phyloP scores from a whole-genome alignment of 2,329 filamentous ascomycete species.

The Sarocladiaceae sp. region DNA sequence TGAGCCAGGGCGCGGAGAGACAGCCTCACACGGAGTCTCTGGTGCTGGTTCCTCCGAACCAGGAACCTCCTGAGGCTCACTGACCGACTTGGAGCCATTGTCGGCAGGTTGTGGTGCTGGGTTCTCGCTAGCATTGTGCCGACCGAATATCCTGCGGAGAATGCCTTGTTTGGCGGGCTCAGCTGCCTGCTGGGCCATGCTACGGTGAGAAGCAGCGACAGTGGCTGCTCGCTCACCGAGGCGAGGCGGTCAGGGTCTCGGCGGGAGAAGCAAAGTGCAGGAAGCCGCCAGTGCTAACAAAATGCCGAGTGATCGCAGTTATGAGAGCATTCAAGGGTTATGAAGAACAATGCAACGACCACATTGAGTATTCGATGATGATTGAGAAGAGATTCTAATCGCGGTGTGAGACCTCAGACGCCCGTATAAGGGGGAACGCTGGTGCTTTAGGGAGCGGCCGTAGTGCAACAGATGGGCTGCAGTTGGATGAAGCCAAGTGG shows the following conservation, averaged over 20 bases:
- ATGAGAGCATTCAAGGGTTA: not conserved
- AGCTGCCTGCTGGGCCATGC: conserved; percentile 25
- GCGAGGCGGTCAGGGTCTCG: conserved; percentile 6
- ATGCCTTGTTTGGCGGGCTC: conserved; percentile 19
- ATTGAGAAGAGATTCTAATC: not conserved
- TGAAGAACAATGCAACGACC: not conserved
- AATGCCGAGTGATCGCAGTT: not conserved
- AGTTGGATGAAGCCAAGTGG: conserved; percentile 1
- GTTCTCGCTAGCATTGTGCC: conserved; percentile 1
- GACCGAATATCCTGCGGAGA: conserved; percentile 22
- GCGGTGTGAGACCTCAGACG: not conserved
- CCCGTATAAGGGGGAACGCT: conserved; percentile 8
- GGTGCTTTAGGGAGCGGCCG: not conserved
- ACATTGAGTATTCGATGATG: not conserved
- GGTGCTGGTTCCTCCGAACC: not conserved
- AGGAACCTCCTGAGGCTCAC: not conserved
- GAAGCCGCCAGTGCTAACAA: not conserved
- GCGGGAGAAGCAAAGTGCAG: conserved; percentile 1
- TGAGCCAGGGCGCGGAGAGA: not conserved
- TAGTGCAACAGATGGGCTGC: conserved; percentile 1
- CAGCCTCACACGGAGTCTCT: not conserved
- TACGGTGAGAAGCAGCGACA: conserved; percentile 11
- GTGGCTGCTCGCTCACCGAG: conserved; percentile 8
- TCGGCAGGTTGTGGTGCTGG: not conserved
- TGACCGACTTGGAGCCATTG: not conserved